Conservation (phyloP, 192 early-diverging fungal genomes). For the Rhizophagus sp. region DNA sequence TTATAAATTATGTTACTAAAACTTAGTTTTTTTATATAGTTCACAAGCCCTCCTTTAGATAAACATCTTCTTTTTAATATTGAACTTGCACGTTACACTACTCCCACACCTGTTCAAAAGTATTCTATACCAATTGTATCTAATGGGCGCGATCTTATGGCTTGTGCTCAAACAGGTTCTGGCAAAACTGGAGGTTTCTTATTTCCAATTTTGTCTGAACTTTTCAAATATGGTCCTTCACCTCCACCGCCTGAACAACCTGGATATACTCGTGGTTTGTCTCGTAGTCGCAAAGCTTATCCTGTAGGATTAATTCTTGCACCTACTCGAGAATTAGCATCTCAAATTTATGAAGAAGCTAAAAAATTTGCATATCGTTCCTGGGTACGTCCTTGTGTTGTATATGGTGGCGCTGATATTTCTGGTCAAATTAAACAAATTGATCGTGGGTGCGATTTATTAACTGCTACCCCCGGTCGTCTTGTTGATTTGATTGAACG, state of each 20-base stretch:
- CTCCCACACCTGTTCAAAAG: constrained; percentile 96
- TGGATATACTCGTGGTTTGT: constrained; percentile 45
- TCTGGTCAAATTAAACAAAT: constrained; percentile 83
- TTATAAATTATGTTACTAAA: neutral
- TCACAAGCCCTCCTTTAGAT: constrained; percentile 71
- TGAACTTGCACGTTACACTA: constrained; percentile 80
- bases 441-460: constrained; percentile 89
- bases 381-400: constrained; percentile 91
- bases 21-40: constrained; percentile 32
- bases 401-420: constrained; percentile 96
- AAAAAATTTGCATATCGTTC: constrained; percentile 82
- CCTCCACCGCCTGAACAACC: constrained; percentile 46
- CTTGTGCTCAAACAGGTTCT: constrained; percentile 96
- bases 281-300: constrained; percentile 70
- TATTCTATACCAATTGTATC: constrained; percentile 84
- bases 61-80: constrained; percentile 88
- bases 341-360: constrained; percentile 93
- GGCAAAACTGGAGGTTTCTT: constrained; percentile 97
- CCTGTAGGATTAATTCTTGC: constrained; percentile 86
- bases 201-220: constrained; percentile 92
- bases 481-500: constrained; percentile 91
- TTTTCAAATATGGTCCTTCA: constrained; percentile 81
- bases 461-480: constrained; percentile 96
- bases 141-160: constrained; percentile 92
- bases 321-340: constrained; percentile 93